Conservation (phyloP, 352 stramenopile genomes). For the Phytopythium chamaehyphon region DNA sequence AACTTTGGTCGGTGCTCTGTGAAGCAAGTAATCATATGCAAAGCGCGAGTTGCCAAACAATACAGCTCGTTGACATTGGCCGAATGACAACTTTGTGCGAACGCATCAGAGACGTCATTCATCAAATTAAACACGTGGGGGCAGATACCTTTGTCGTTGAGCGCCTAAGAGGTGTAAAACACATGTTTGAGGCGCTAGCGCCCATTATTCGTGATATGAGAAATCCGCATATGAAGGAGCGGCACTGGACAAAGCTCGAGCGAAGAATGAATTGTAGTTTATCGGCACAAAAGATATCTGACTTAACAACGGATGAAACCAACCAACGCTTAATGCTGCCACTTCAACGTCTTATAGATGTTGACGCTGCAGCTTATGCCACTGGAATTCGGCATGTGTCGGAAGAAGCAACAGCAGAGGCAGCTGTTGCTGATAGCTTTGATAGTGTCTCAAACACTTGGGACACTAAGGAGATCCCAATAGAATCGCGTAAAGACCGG, state of each 20-base stretch:
- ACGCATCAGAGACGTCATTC: conserved; percentile 18
- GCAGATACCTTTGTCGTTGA: conserved; percentile 15
- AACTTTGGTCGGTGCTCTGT: conserved; percentile 56
- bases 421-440: conserved; percentile 55
- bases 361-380: conserved; percentile 33
- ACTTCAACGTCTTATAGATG: conserved; percentile 45
- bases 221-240: conserved; percentile 49
- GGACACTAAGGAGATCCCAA: conserved; percentile 54
- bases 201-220: conserved; percentile 59
- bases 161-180: conserved; percentile 34
- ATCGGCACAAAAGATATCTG: background rate
- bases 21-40: conserved; percentile 41
- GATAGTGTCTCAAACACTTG: conserved; percentile 50
- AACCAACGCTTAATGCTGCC: conserved; percentile 27
- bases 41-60: conserved; percentile 24
- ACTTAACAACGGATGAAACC: background rate
- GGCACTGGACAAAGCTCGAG: conserved; percentile 73
- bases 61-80: conserved; percentile 38
- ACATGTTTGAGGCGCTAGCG: conserved; percentile 36
- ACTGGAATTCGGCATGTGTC: conserved; percentile 55
- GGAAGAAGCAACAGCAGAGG: conserved; percentile 65
- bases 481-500: conserved; percentile 40
- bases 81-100: conserved; percentile 27
- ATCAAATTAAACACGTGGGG: background rate
- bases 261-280: conserved; percentile 61